A percentile compares a stretch with the other conserved stretches of the same genome.
Conservation (phyloP, 2,329 filamentous ascomycete genomes). For the Purpureocillium takamizusanense region DNA sequence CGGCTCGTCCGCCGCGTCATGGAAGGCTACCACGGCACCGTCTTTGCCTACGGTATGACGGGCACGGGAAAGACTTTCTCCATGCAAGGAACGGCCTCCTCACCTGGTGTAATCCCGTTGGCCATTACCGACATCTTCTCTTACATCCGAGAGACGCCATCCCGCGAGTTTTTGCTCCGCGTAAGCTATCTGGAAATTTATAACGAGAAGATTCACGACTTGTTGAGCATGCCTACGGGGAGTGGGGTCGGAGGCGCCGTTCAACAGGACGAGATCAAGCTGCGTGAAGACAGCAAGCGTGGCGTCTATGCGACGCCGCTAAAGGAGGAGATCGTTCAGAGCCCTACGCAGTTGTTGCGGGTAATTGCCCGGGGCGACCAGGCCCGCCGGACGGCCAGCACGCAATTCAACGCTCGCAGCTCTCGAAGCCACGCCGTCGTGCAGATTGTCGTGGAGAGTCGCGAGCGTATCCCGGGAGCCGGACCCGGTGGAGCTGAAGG, state of each 20-base stretch:
- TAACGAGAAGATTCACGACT: slow-evolving; percentile 93
- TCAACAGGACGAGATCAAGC: slow-evolving; percentile 85
- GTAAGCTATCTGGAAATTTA: slow-evolving; percentile 99
- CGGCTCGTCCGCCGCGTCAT: slow-evolving; percentile 91
- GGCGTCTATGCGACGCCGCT: slow-evolving; percentile 93
- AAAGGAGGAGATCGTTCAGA: slow-evolving; percentile 98
- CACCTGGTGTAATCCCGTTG: slow-evolving; percentile 90
- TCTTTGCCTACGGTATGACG: slow-evolving; percentile 98
- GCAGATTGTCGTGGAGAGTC: slow-evolving; percentile 95
- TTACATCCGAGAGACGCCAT: slow-evolving; percentile 93
- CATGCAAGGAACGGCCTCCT: slow-evolving; percentile 95
- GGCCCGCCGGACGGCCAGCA: slow-evolving; percentile 82
- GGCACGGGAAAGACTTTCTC: slow-evolving; percentile 98
- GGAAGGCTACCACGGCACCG: slow-evolving; percentile 97
- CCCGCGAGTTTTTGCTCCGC: slow-evolving; percentile 84
- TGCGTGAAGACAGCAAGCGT: slow-evolving; percentile 91
- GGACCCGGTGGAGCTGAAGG: slow-evolving; percentile 27
- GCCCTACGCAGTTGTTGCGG: slow-evolving; percentile 84
- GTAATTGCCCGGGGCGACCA: slow-evolving; percentile 94
- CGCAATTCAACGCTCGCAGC: slow-evolving; percentile 92
- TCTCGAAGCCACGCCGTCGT: slow-evolving; percentile 97
- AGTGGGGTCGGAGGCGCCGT: slow-evolving; percentile 42
- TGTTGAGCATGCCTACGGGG: slow-evolving; percentile 66
- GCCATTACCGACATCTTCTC: slow-evolving; percentile 99
- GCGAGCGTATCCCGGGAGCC: slow-evolving; percentile 66